Evolutionary conservation across 1,284 basidiomycete genomes (phyloP), one percentile per base, ranked within the genome.

Genomic region (Vanrija sp.): DNA sequence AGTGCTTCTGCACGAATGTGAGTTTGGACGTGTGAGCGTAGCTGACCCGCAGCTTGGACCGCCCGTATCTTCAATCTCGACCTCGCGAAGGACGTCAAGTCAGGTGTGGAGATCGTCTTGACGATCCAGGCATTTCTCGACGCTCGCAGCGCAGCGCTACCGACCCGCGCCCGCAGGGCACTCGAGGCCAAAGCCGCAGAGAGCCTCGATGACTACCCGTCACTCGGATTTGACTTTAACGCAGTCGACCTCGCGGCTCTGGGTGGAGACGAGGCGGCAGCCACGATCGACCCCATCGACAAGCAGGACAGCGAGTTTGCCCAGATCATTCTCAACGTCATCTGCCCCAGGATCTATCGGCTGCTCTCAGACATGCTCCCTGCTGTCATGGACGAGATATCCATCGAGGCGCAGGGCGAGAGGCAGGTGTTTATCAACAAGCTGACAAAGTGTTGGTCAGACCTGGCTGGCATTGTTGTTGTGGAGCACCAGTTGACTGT

Each of bases 381-480:
- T 2, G 68, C 77, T 38, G 76, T 73, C 34, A 68, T 64, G 6
- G 55, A 68, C 18, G 57, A 60, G 48, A 51, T 19, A 26, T n/a
- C 8, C n/a, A 39, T 7, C 15, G 26, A 28, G 52, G 26, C 39
- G 34, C 56, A 66, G 40, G 63, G 70, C 4, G 77, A 78, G 9
- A 52, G 65, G 23, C 69, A 68, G 34, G 49, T 62, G 5, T 72
- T 75, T 46, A 63, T 78, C 39, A 82, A 84, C 60, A 69, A 78
- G 39, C 84, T 89, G 75, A 81, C 91, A 19, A 83, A 86, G 59
- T 87, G 85, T 65, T 94, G 89, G 89, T 80, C 87, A 3, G 84
- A 85, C 8, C 91, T 87, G 65, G 85, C 83, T 0, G 80, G 81
- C 38, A 82, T 89, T 21, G 68, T 87, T 12, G 75, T 77, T 1